phyloP scores from a whole-genome alignment of 192 early-diverging fungal genomes.

The Radiomyces spectabilis region DNA sequence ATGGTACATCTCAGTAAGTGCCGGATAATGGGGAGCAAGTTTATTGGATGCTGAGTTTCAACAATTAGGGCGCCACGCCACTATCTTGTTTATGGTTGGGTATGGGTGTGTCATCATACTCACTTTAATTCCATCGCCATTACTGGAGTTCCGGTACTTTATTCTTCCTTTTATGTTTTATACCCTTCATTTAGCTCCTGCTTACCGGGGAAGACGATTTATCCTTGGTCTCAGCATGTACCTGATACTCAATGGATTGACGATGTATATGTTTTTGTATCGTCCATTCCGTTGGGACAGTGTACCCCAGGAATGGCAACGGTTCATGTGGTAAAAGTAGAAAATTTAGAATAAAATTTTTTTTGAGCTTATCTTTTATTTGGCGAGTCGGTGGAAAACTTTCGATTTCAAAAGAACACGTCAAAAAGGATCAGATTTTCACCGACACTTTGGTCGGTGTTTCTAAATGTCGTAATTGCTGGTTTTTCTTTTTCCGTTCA shows the following conservation, averaged over 20 bases:
- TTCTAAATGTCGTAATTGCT: too few relatives aligned
- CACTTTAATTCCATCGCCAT: slow-evolving; percentile 81
- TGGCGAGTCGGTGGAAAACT: too few relatives aligned
- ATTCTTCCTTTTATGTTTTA: slow-evolving; percentile 78
- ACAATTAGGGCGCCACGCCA: slow-evolving; percentile 26
- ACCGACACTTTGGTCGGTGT: too few relatives aligned
- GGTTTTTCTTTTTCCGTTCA: too few relatives aligned
- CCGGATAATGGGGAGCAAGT: too few relatives aligned
- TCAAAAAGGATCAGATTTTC: too few relatives aligned
- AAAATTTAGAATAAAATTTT: too few relatives aligned
- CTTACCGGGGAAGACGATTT: slow-evolving; percentile 15
- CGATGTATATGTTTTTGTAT: slow-evolving; percentile 69
- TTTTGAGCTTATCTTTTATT: too few relatives aligned
- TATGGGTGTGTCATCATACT: slow-evolving; percentile 45
- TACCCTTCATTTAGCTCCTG: slow-evolving; percentile 52
- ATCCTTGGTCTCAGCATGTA: slow-evolving; percentile 40
- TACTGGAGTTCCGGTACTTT: slow-evolving; percentile 95
- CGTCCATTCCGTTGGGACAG: slow-evolving; percentile 69
- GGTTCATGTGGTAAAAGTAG: slow-evolving; percentile 88
- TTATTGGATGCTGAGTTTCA: too few relatives aligned
- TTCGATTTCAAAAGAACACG: too few relatives aligned
- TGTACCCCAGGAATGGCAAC: slow-evolving; percentile 59
- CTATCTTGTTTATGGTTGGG: slow-evolving; percentile 46
- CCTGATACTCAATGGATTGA: slow-evolving; percentile 54
- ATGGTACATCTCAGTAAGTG: slow-evolving; percentile 38